phyloP scores from a whole-genome alignment of 768 basidiomycete species.

The Rhodotorula graminis region DNA sequence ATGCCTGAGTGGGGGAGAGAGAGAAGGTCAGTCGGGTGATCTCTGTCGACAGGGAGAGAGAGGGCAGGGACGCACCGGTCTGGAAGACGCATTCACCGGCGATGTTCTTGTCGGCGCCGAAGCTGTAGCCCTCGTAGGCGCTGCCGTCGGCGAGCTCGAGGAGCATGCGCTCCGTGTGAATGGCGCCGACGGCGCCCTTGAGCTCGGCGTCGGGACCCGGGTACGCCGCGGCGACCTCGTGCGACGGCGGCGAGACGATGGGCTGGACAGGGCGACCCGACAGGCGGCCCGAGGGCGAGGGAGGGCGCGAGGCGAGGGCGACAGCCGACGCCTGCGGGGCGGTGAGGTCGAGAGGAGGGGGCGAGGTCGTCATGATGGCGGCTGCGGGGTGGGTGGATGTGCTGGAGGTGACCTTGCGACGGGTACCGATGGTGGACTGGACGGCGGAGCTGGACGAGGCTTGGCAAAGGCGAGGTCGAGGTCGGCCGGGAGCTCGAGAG shows the following conservation, averaged over 20 bases:
- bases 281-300: slow-evolving; percentile 11
- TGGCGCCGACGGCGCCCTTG: not conserved
- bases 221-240: slow-evolving; percentile 28
- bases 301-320: slow-evolving; percentile 8
- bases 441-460: not conserved
- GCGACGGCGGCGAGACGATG: slow-evolving; percentile 19
- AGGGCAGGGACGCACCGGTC: slow-evolving; percentile 65
- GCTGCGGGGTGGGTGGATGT: not conserved
- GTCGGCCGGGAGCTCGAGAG: not conserved
- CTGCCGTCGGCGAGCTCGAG: slow-evolving; percentile 87
- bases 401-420: not conserved
- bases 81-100: slow-evolving; percentile 99
- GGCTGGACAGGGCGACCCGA: slow-evolving; percentile 25
- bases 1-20: slow-evolving; percentile 66
- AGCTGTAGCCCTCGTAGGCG: slow-evolving; percentile 80
- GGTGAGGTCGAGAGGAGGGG: slow-evolving; percentile 24
- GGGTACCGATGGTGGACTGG: not conserved
- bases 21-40: slow-evolving; percentile 1
- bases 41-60: not conserved
- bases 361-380: slow-evolving; percentile 9
- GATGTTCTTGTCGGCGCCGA: slow-evolving; percentile 88
- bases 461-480: not conserved
- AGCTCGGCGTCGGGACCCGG: slow-evolving; percentile 15
- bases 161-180: slow-evolving; percentile 49
- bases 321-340: not conserved